phyloP scores from a whole-genome alignment of 495 filamentous ascomycete genomes.

The Cairneyella variabilis region DNA sequence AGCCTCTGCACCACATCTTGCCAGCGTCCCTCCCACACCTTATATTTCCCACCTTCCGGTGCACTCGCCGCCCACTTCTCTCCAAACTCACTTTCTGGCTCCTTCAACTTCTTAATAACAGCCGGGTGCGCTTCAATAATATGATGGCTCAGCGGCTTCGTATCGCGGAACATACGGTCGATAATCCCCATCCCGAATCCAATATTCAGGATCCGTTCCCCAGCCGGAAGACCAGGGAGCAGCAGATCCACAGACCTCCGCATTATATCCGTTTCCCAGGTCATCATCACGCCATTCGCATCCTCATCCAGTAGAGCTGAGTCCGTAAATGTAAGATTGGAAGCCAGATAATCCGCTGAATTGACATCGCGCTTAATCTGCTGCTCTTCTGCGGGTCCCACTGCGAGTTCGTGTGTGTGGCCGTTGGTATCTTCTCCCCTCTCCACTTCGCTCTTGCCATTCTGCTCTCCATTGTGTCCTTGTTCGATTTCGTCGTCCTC shows the following conservation, averaged over 20 bases:
- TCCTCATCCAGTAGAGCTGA: conserved; percentile 71
- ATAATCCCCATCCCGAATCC: conserved; percentile 98
- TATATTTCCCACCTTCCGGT: conserved; percentile 37
- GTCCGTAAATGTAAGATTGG: conserved; percentile 66
- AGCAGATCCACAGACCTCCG: conserved; percentile 63
- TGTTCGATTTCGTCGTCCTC: conserved; percentile 38
- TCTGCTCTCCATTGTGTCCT: conserved; percentile 24
- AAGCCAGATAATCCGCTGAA: conserved; percentile 67
- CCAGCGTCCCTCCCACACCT: conserved; percentile 62
- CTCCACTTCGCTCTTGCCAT: conserved; percentile 15
- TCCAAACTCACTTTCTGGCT: conserved; percentile 39
- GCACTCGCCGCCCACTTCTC: conserved; percentile 39
- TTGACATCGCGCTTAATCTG: conserved; percentile 27
- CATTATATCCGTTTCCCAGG: conserved; percentile 95
- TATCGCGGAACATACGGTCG: conserved; percentile 73
- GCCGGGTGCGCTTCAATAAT: conserved; percentile 90
- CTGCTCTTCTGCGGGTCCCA: conserved; percentile 23
- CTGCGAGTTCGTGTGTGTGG: conserved; percentile 15
- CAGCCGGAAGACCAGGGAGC: conserved; percentile 45
- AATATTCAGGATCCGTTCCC: conserved; percentile 78
- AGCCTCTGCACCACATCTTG: conserved; percentile 75
- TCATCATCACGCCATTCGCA: conserved; percentile 94
- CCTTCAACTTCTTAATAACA: conserved; percentile 65
- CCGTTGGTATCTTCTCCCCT: conserved; percentile 6
- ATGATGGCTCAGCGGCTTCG: conserved; percentile 66